Evolutionary conservation across 1,139 yeast species (phyloP), one percentile per base, ranked within the genome.

Genomic region (Yamadazyma taylorii): DNA sequence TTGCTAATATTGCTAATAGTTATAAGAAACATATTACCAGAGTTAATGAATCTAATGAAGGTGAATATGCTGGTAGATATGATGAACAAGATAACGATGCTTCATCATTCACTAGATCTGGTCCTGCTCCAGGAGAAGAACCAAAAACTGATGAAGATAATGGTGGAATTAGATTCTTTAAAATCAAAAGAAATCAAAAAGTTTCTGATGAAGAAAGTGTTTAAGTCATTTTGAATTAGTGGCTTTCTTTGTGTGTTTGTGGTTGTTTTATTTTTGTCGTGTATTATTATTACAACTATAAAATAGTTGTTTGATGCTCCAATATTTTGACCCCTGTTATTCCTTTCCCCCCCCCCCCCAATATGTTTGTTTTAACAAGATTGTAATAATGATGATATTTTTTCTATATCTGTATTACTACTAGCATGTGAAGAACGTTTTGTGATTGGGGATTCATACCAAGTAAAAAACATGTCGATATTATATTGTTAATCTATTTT

Each of bases 161-260:
- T 43, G 81, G 85, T 34, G 92, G 90, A 38, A 83, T 84, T 52
- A 80, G 86, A 61, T 84, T 84, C 64, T 84, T 84, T 70, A 82
- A 81, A 55, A 81, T 84, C 44, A 81, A 82, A 66, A 81, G 88
- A 69, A 79, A 79, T 60, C 73, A 76, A 51, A 75, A 75, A 56
- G 69, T 66, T 34, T 64, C 73, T 31, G 83, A 78, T 50, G 83
- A 78, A 42, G 86, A 80, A 55, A 78, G 83, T 41, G 81, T 78
- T 41, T 79, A 66, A 59, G 19, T 16, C 7, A 19, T 19, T 19
- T 19, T 6, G n/a, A n/a, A n/a, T n/a, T n/a, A n/a, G n/a, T n/a
- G n/a, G n/a, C n/a, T n/a, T n/a, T n/a, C n/a, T n/a, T n/a, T n/a
- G n/a, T n/a, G n/a, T n/a, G n/a, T n/a, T n/a, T n/a, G n/a, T n/a